Base-by-base conservation (phyloP, 805 yeast genomes). In the Ogataea zsoltii region DNA sequence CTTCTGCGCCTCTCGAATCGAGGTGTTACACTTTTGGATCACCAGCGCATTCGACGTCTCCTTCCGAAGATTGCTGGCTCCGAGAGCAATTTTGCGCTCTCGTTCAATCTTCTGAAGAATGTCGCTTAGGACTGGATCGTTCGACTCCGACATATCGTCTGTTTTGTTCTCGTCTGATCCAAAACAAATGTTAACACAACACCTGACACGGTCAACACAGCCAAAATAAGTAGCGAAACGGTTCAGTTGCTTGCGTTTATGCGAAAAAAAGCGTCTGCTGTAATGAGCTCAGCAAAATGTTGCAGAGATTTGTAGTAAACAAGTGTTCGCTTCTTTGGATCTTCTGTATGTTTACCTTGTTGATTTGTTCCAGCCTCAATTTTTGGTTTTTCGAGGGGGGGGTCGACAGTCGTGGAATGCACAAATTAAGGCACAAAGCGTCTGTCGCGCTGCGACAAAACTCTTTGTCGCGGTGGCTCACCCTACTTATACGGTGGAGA, bases 11-110 rank as follows among this genome's bases (percentile, higher is more conserved):
- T 94, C 99, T 51, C 92, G 74, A 55, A 94, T 90, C 58, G 85
- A 88, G 21, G 89, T 81, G 67, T 89, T 91, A 71, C 97, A 91
- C 62, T 86, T 83, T 64, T 88, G 95, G 55, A 91, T 89, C 38
- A 92, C 97, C 55, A 79, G 80, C 30, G 85, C 74, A 66, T 94
- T 94, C 50, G 75, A 68, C 11, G 98, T 88, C 53, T 82, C 82
- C 62, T 83, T 82, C 63, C 88, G 82, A 71, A 94, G 70, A 50
- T 85, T 78, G 47, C 85, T 82, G 44, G 96, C 94, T 44, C 97
- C 98, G 49, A 80, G 83, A 38, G 92, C 88, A 67, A 92, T 84
- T 61, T 88, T 90, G 59, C 75, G 74, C 68, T 94, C 97, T 47
- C 96, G 79, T 56, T 87, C 92, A 58, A 94, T 91, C 73, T 90